A percentile compares a stretch with the other conserved stretches of the same genome.
Conservation (phyloP, 2,329 filamentous ascomycete genomes). For the Metarhizium humberi region DNA sequence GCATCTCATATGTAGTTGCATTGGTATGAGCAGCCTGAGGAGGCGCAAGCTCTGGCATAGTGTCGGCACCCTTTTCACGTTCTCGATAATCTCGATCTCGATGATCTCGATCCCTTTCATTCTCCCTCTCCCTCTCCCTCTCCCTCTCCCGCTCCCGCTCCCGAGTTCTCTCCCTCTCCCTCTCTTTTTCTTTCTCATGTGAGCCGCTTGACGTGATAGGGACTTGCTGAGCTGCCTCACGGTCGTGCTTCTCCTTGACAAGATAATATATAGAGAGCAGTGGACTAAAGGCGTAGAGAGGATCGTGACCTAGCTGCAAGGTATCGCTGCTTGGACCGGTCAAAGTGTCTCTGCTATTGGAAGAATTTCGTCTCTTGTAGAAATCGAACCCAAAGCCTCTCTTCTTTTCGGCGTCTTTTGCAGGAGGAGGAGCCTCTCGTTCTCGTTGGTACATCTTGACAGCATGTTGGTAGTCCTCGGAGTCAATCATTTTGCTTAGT, state of each 20-base stretch:
- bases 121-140: conserved; percentile 8
- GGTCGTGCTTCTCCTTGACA: conserved; percentile 87
- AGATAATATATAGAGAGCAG: conserved; percentile 91
- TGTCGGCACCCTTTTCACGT: conserved; percentile 28
- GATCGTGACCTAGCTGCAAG: conserved; percentile 72
- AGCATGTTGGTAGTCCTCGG: conserved; percentile 85
- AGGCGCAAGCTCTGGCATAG: conserved; percentile 64
- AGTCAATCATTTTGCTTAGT: conserved; percentile 78
- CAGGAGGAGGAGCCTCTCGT: conserved; percentile 48
- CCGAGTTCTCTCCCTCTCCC: conserved; percentile 11
- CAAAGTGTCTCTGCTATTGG: conserved; percentile 79
- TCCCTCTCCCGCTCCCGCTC: neutral
- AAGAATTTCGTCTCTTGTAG: conserved; percentile 88
- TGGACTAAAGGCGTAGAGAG: conserved; percentile 87
- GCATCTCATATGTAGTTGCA: conserved; percentile 72
- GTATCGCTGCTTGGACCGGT: conserved; percentile 77
- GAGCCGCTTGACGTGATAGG: conserved; percentile 35
- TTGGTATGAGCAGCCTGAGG: conserved; percentile 90
- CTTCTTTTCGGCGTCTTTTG: conserved; percentile 66
- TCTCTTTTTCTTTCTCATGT: conserved; percentile 24
- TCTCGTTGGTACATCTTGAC: conserved; percentile 62
- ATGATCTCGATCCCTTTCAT: conserved; percentile 15
- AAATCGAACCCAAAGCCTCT: conserved; percentile 89
- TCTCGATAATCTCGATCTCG: conserved; percentile 18
- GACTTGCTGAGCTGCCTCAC: conserved; percentile 47